These are phyloP conservation scores for Candida parachauliodes DNA, from an alignment of 805 yeast species.

Conservation along the genomic window DNA sequence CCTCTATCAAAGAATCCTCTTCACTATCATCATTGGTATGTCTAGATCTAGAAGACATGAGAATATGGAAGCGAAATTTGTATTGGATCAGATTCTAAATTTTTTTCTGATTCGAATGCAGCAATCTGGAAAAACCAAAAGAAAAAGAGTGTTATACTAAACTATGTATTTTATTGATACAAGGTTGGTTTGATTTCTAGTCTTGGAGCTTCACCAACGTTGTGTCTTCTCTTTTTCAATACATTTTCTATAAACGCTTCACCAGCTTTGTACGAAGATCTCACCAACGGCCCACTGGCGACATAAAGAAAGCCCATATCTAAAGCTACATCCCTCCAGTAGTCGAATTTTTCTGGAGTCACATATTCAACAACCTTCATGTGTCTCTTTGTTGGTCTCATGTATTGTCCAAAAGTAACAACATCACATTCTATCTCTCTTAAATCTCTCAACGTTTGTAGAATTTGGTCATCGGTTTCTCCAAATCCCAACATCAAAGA, in stretches of 20 bases:
- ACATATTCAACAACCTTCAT: conserved; percentile 97
- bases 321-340: conserved; percentile 84
- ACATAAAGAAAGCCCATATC: conserved; percentile 93
- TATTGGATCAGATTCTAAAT: neutral
- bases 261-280: conserved; percentile 97
- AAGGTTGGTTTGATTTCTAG: conserved; percentile 18
- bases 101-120: no score
- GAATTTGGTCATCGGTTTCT: conserved; percentile 86
- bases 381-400: conserved; percentile 98
- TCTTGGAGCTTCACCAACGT: conserved; percentile 41
- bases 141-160: neutral
- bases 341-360: conserved; percentile 89
- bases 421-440: conserved; percentile 81
- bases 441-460: conserved; percentile 71
- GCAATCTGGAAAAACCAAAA: neutral
- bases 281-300: conserved; percentile 95
- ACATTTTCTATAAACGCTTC: conserved; percentile 96
- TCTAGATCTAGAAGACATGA: conserved; percentile 1
- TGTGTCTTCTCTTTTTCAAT: conserved; percentile 65
- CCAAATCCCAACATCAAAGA: conserved; percentile 97
- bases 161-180: conserved; percentile 5
- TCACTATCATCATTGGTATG: conserved; percentile 20
- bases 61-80: neutral
- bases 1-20: conserved; percentile 38
- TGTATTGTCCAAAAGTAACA: conserved; percentile 97